Percentiles rank a stretch among this genome's conserved stretches.
These are phyloP conservation scores for Yamadazyma spencermartinsiae DNA, from an alignment of 1,139 yeast genomes.

Conservation along the genomic window DNA sequence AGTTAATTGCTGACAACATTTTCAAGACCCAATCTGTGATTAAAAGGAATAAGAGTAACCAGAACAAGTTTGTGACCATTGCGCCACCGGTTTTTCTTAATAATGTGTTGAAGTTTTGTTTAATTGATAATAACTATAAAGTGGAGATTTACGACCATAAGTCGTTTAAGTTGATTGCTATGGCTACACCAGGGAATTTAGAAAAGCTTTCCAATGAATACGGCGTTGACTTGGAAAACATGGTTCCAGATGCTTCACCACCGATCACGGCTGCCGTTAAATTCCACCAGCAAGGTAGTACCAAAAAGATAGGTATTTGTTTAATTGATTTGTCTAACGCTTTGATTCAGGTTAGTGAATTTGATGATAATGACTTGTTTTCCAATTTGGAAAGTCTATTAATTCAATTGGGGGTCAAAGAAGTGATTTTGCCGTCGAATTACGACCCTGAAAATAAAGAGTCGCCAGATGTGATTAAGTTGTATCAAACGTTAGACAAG, in stretches of 20 bases:
- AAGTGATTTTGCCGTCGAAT: slow-evolving; percentile 62
- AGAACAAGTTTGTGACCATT: slow-evolving; percentile 69
- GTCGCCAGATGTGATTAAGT: slow-evolving; percentile 41
- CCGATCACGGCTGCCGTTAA: slow-evolving; percentile 80
- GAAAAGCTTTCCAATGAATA: slow-evolving; percentile 45
- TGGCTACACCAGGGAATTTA: slow-evolving; percentile 90
- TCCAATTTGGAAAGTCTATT: slow-evolving; percentile 83
- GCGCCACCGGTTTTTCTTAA: slow-evolving; percentile 69
- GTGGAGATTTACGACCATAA: slow-evolving; percentile 70
- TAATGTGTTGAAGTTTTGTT: slow-evolving; percentile 62
- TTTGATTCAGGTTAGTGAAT: slow-evolving; percentile 72
- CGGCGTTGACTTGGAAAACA: slow-evolving; percentile 65
- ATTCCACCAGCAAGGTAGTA: slow-evolving; percentile 41
- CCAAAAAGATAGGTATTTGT: slow-evolving; percentile 69
- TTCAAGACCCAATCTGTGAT: slow-evolving; percentile 82
- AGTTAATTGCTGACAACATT: slow-evolving; percentile 74
- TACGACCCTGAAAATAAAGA: slow-evolving; percentile 34
- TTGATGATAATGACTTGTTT: slow-evolving; percentile 82
- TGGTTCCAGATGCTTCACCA: slow-evolving; percentile 57
- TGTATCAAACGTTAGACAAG: slow-evolving; percentile 65
- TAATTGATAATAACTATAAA: slow-evolving; percentile 69
- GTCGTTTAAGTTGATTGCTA: slow-evolving; percentile 56
- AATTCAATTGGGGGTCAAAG: slow-evolving; percentile 88
- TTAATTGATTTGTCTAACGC: slow-evolving; percentile 73
- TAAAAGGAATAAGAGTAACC: slow-evolving; percentile 50